Percentiles rank a stretch among this genome's conserved stretches.
phyloP scores from a whole-genome alignment of 2,329 filamentous ascomycete genomes.

The Colletotrichum godetiae region DNA sequence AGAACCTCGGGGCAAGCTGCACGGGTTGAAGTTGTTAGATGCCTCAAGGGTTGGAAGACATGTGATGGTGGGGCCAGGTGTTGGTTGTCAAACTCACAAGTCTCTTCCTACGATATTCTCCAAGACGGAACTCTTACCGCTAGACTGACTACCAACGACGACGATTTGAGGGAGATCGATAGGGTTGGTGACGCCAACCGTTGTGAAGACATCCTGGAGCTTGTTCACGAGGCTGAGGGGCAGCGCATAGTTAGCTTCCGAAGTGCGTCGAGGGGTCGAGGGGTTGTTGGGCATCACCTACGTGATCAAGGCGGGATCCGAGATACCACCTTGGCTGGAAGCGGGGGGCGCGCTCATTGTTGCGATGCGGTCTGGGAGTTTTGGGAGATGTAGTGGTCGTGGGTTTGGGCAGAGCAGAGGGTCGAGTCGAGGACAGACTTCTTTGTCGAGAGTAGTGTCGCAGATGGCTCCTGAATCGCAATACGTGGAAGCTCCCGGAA shows the following conservation, averaged over 20 bases:
- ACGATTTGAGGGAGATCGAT: slow-evolving; percentile 99
- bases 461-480: slow-evolving; percentile 34
- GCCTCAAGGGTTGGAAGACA: slow-evolving; percentile 8
- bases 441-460: slow-evolving; percentile 33
- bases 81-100: slow-evolving; percentile 75
- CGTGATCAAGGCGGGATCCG: slow-evolving; percentile 75
- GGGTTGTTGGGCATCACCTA: slow-evolving; percentile 46
- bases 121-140: slow-evolving; percentile 98
- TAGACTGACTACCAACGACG: slow-evolving; percentile 98
- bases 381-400: not conserved
- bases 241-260: slow-evolving; percentile 33
- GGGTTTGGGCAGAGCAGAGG: not conserved
- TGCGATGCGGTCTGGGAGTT: slow-evolving; percentile 24
- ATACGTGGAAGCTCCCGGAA: slow-evolving; percentile 28
- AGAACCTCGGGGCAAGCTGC: slow-evolving; percentile 92
- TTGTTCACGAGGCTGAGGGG: slow-evolving; percentile 86
- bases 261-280: slow-evolving; percentile 19
- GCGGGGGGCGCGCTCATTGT: slow-evolving; percentile 32
- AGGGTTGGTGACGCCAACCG: slow-evolving; percentile 98
- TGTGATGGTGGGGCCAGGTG: slow-evolving; percentile 33
- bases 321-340: slow-evolving; percentile 63
- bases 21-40: slow-evolving; percentile 42
- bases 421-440: slow-evolving; percentile 12
- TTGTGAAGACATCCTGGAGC: slow-evolving; percentile 98
- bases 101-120: slow-evolving; percentile 99